Conservation (phyloP, 2,329 filamentous ascomycete species). For the Hymenoscyphus scutula region DNA sequence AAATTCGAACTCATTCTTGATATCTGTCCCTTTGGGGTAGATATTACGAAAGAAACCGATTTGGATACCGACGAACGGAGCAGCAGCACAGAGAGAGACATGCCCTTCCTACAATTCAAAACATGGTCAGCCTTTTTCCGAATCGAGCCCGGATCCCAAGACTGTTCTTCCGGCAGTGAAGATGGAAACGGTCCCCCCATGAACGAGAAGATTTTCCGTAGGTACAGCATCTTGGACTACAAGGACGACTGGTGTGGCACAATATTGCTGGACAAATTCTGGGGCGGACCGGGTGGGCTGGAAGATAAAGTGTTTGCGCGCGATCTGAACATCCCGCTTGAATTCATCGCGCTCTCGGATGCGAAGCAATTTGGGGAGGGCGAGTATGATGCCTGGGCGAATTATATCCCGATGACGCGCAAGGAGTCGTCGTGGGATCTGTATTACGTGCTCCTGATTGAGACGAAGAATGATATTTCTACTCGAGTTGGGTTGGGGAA, state of each 20-base stretch:
- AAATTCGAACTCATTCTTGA: background rate
- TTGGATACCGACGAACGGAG: background rate
- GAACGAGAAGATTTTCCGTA: background rate
- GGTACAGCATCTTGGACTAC: slow-evolving; percentile 34
- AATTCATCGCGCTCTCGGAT: slow-evolving; percentile 39
- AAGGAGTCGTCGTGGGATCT: slow-evolving; percentile 38
- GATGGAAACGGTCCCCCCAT: no score
- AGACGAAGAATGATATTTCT: slow-evolving; percentile 28
- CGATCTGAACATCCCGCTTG: slow-evolving; percentile 7
- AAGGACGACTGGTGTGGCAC: slow-evolving; percentile 37
- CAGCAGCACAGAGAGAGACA: slow-evolving; percentile 7
- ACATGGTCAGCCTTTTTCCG: slow-evolving; percentile 30
- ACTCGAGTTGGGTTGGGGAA: slow-evolving; percentile 37
- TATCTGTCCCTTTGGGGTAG: background rate
- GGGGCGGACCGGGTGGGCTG: slow-evolving; percentile 16
- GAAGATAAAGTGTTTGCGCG: background rate
- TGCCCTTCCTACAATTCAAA: slow-evolving; percentile 37
- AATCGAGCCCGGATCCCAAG: background rate
- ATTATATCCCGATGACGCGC: slow-evolving; percentile 38
- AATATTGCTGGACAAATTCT: slow-evolving; percentile 30
- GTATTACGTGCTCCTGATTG: slow-evolving; percentile 37
- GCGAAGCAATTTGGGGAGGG: slow-evolving; percentile 36
- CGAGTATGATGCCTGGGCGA: slow-evolving; percentile 37
- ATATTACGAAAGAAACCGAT: no score
- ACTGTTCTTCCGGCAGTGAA: background rate